These are phyloP conservation scores for Pseudonitzschia pungens DNA, from an alignment of 108 stramenopile species.

Conservation along the genomic window DNA sequence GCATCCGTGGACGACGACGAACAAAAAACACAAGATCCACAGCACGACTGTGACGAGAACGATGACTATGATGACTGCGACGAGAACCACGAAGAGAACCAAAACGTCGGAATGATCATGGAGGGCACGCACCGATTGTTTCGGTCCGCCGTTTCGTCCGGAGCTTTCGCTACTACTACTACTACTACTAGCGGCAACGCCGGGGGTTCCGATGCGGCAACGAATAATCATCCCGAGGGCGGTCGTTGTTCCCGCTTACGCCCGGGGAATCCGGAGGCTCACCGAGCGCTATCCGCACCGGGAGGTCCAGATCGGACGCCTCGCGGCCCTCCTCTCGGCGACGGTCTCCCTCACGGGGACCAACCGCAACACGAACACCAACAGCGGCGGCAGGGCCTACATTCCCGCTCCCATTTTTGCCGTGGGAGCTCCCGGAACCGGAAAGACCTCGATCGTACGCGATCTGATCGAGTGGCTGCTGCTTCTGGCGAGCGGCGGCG, in stretches of 20 bases:
- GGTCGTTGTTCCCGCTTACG: too few species aligned
- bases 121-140: conserved; percentile 7
- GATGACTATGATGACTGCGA: not conserved
- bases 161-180: too few species aligned
- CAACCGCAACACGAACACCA: not conserved
- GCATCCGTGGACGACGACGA: not conserved
- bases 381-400: not conserved
- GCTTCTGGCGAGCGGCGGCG: too few species aligned
- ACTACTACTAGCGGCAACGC: not conserved
- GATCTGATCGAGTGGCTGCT: conserved; percentile 41
- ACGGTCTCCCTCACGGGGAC: conserved; percentile 6
- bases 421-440: conserved; percentile 53
- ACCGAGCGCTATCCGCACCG: conserved; percentile 22
- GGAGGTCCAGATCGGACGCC: conserved; percentile 19
- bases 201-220: too few species aligned
- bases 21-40: not conserved
- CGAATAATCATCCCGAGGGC: too few species aligned
- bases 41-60: not conserved
- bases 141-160: too few species aligned
- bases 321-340: conserved; percentile 3
- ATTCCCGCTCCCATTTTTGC: conserved; percentile 67
- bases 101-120: not conserved
- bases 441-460: conserved; percentile 59
- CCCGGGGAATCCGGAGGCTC: not conserved
- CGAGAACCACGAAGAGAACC: not conserved